Evolutionary conservation across 345 rosid genomes (phyloP).

Genomic region (Eutrema heterophyllum): DNA sequence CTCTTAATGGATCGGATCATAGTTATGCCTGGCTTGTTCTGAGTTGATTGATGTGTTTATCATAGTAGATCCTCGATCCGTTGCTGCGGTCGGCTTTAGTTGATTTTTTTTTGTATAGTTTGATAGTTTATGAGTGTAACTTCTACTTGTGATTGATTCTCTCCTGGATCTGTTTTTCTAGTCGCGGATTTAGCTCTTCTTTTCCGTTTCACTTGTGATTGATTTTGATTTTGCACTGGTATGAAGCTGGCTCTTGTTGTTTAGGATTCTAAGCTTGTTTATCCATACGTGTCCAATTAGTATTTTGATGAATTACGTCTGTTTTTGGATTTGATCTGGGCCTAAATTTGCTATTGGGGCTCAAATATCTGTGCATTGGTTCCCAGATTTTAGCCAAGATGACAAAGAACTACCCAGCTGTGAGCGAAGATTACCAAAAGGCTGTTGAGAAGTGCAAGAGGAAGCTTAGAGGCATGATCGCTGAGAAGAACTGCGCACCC

Average conservation of each 20-base stretch:
- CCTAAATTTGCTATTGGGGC: background rate
- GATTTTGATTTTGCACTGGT: background rate
- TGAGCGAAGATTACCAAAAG: slow-evolving; percentile 74
- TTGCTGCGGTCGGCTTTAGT: background rate
- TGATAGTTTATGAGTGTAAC: background rate
- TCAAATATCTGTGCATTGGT: background rate
- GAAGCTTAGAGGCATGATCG: slow-evolving; percentile 84
- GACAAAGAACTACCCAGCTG: slow-evolving; percentile 81
- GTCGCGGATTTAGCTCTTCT: background rate
- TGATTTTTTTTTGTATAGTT: background rate
- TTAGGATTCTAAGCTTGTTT: background rate
- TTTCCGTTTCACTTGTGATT: background rate
- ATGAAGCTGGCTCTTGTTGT: background rate
- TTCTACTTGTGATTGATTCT: background rate
- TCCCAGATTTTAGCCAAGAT: slow-evolving; percentile 32
- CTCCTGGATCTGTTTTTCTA: background rate
- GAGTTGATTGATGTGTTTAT: slow-evolving; percentile 7
- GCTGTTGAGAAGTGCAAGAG: slow-evolving; percentile 72
- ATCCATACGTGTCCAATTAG: background rate
- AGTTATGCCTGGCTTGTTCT: background rate
- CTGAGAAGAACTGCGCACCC: slow-evolving; percentile 93
- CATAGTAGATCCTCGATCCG: slow-evolving; percentile 11
- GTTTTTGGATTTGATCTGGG: background rate
- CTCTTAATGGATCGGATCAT: background rate
- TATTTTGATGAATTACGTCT: background rate